Base-by-base conservation (phyloP, 192 early-diverging fungal genomes). In the Coemansia umbellata region DNA sequence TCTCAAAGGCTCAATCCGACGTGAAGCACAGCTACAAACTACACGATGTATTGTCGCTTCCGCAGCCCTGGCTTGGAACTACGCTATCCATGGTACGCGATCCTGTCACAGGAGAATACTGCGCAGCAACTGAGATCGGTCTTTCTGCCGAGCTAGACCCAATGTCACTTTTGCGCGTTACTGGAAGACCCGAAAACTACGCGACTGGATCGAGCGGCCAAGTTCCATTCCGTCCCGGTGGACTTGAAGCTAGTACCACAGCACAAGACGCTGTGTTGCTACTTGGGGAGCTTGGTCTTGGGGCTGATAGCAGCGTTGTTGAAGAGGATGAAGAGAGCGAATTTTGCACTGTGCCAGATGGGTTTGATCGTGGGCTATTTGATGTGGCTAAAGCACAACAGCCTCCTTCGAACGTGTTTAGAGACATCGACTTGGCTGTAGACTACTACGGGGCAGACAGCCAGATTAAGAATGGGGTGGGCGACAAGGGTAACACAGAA, bases 211-310 rank as follows among this genome's bases (percentile, higher is more conserved):
- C 57, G 4, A 53, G 31, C 22, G 35, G 42, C 28, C 73, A 76
- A 41, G 32, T 76, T 26, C 71, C 71, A 13, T 74, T 74, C 37
- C 71, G 63, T 43, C 71, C 71, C 0, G 71, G 71, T 22, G 71
- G 71, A 11, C 56, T 74, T 19, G 47, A 44, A 7, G 51, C 37
- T 8, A 33, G 4, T 9, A 23, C 37, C 5, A 33, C 32, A n/a
- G 26, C 31, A 5, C 22, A 26, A 7, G 43, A 28, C 43, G 43
- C 26, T 5, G 43, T 27, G 43, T 7, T 15, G 11, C 13, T 45
- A 1, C 43, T 45, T 45, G 43, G 14, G 14, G 43, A 23, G 27
- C 10, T 23, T 14, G 21, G 31, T 17, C 9, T 42, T 6, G 14
- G 18, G 8, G 24, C 32, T 5, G 9, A 45, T 5, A 24, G 27